A percentile compares a stretch with the other conserved stretches of the same genome.
Conservation (phyloP, 2,329 filamentous ascomycete species). For the Stenocarpella maydis region DNA sequence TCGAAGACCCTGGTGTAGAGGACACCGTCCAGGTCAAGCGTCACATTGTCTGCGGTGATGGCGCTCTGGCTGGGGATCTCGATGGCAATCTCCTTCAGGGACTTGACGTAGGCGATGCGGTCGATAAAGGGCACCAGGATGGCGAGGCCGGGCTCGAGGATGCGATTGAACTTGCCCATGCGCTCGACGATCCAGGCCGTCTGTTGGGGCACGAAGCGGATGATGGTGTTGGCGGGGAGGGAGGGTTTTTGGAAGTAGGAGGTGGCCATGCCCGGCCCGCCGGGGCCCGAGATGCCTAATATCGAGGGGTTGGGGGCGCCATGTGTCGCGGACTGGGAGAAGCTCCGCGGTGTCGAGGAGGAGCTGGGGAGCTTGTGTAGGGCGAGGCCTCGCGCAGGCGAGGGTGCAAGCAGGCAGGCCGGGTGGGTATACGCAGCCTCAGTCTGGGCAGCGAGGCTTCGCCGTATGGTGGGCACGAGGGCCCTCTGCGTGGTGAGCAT, state of each 20-base stretch:
- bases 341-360: slow-evolving; percentile 25
- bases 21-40: slow-evolving; percentile 93
- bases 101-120: slow-evolving; percentile 97
- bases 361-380: slow-evolving; percentile 20
- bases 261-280: slow-evolving; percentile 58
- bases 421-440: slow-evolving; percentile 21
- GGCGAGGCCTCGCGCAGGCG: slow-evolving; percentile 23
- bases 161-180: slow-evolving; percentile 97
- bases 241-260: slow-evolving; percentile 82
- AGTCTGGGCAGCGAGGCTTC: slow-evolving; percentile 26
- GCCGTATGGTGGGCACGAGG: slow-evolving; percentile 31
- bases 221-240: slow-evolving; percentile 90
- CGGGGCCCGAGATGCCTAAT: slow-evolving; percentile 42
- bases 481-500: slow-evolving; percentile 34
- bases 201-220: slow-evolving; percentile 99
- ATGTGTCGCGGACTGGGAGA: slow-evolving; percentile 35
- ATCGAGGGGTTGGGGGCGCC: slow-evolving; percentile 37
- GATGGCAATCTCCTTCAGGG: slow-evolving; percentile 92
- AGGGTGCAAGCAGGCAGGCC: slow-evolving; percentile 24
- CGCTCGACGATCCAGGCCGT: slow-evolving; percentile 99
- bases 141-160: slow-evolving; percentile 89
- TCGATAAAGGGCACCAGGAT: slow-evolving; percentile 91
- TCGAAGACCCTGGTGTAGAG: slow-evolving; percentile 97
- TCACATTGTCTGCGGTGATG: slow-evolving; percentile 98
- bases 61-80: slow-evolving; percentile 98